Percentiles rank a stretch among this genome's conserved stretches.
Conservation (phyloP, 495 filamentous ascomycete genomes). For the Penicillium malachiteum region DNA sequence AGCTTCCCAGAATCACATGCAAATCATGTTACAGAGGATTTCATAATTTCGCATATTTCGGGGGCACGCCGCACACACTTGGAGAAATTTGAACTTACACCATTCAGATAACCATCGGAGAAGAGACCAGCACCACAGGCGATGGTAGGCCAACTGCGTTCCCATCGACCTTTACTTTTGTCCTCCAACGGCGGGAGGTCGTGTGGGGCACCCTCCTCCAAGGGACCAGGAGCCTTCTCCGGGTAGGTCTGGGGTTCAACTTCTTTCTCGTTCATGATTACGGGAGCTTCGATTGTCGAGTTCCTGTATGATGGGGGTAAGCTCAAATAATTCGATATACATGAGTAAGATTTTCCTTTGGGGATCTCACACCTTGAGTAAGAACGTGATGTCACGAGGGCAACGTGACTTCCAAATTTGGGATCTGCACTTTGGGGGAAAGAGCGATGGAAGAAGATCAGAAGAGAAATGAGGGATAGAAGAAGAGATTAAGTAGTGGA, state of each 20-base stretch:
- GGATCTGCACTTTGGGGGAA: not conserved
- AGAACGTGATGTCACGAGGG: not conserved
- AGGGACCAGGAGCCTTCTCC: conserved; percentile 16
- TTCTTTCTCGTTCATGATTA: not conserved
- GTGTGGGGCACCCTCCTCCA: conserved; percentile 9
- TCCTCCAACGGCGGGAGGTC: conserved; percentile 38
- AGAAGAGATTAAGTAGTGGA: not conserved
- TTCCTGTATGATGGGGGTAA: too few relatives aligned
- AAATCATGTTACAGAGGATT: not conserved
- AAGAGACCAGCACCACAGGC: conserved; percentile 89
- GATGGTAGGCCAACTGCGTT: conserved; percentile 64
- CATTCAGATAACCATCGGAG: conserved; percentile 89
- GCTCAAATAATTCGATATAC: not conserved
- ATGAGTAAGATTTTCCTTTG: too few relatives aligned
- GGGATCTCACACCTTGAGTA: not conserved
- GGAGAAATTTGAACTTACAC: conserved; percentile 40
- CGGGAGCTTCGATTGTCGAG: not conserved
- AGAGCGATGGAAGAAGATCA: not conserved
- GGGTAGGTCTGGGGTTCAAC: not conserved
- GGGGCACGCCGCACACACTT: not conserved
- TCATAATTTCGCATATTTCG: not conserved
- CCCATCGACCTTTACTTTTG: conserved; percentile 51
- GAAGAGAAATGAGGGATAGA: not conserved
- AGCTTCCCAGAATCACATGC: too few relatives aligned
- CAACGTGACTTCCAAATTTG: too few relatives aligned